Evolutionary conservation across 257 asterid species (phyloP).

Genomic region (Anisodus tanguticus): DNA sequence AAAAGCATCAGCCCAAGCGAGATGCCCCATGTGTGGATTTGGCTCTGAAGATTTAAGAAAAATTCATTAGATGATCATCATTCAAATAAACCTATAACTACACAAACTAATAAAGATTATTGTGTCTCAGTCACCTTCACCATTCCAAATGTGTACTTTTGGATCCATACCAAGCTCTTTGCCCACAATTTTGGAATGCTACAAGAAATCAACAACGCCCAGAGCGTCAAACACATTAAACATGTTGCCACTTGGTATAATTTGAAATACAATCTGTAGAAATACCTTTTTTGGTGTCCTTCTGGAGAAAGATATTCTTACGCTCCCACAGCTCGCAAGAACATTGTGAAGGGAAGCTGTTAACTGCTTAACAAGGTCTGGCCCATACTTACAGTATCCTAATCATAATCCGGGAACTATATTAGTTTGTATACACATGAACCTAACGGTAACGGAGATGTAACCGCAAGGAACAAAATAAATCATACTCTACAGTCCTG

Average conservation of each 20-base stretch:
- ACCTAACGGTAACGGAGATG: not conserved
- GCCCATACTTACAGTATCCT: conserved; percentile 89
- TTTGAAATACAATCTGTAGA: not conserved
- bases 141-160: conserved; percentile 83
- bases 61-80: conserved; percentile 33
- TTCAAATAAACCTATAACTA: conserved; percentile 24
- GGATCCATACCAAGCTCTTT: conserved; percentile 84
- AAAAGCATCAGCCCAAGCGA: conserved; percentile 98
- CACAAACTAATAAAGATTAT: not conserved
- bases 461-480: not conserved
- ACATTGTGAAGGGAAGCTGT: conserved; percentile 71
- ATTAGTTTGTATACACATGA: conserved; percentile 5
- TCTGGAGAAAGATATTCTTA: conserved; percentile 94
- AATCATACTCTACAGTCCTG: conserved; percentile 1
- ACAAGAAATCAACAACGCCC: conserved; percentile 29
- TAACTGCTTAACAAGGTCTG: conserved; percentile 87
- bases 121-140: conserved; percentile 65
- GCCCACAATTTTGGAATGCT: conserved; percentile 64
- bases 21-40: conserved; percentile 93
- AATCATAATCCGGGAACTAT: conserved; percentile 33
- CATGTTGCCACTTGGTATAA: conserved; percentile 12
- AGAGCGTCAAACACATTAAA: not conserved
- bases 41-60: conserved; percentile 62
- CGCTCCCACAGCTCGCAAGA: conserved; percentile 84
- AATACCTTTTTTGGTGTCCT: conserved; percentile 89